phyloP scores from a whole-genome alignment of 805 yeast species.

The Dipodascus albidus region DNA sequence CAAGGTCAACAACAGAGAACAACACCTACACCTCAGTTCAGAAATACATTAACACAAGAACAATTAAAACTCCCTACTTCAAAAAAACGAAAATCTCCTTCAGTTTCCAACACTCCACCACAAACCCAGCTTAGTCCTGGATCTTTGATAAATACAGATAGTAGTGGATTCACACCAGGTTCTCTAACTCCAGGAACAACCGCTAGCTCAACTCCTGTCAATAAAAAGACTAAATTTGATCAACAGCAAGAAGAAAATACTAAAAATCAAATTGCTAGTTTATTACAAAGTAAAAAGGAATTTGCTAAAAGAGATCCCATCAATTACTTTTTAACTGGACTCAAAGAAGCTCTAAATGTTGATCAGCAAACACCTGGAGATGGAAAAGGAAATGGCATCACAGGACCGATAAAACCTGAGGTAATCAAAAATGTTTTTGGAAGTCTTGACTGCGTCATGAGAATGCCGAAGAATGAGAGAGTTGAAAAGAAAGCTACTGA shows the following conservation, averaged over 20 bases:
- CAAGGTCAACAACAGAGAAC: not conserved
- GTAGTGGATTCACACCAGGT: not conserved
- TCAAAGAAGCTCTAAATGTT: conserved; percentile 21
- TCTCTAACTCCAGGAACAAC: conserved; percentile 1
- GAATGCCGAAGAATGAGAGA: not conserved
- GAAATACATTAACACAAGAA: conserved; percentile 17
- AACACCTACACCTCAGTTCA: conserved; percentile 9
- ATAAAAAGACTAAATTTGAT: conserved; percentile 8
- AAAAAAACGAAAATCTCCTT: conserved; percentile 15
- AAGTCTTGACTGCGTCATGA: not conserved
- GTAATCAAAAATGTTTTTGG: not conserved
- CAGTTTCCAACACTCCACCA: conserved; percentile 6
- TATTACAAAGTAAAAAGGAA: conserved; percentile 17
- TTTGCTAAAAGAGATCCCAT: conserved; percentile 22
- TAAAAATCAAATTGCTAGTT: conserved; percentile 7
- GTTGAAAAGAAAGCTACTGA: not conserved
- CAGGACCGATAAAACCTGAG: not conserved
- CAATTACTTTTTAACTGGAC: conserved; percentile 22
- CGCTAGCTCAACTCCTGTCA: conserved; percentile 13
- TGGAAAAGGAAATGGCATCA: not conserved
- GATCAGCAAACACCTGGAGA: not conserved
- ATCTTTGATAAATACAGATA: not conserved
- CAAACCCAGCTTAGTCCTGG: not conserved
- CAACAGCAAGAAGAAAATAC: conserved; percentile 4
- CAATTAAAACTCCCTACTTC: conserved; percentile 19